Evolutionary conservation across 306 rosid genomes (phyloP).

Genomic region (Prunus fruticosa): DNA sequence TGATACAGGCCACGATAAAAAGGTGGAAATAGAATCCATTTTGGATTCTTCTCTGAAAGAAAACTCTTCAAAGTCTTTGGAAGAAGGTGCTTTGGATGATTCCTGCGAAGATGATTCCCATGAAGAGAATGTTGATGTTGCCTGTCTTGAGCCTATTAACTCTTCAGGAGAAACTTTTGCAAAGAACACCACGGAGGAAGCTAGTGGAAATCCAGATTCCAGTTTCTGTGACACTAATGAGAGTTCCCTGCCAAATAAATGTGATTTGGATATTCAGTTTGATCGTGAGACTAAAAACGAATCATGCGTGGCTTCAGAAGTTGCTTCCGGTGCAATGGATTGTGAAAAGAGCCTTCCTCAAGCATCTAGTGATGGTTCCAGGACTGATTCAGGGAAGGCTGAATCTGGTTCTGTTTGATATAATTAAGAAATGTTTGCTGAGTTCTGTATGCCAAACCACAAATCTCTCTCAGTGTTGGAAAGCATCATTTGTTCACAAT

Average conservation of each 20-base stretch:
- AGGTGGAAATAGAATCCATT: conserved; percentile 19
- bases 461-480: conserved; percentile 21
- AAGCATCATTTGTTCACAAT: conserved; percentile 33
- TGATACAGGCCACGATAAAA: conserved; percentile 20
- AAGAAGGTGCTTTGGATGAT: conserved; percentile 33
- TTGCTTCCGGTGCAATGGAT: conserved; percentile 34
- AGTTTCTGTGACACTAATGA: conserved; percentile 28
- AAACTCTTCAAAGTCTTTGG: conserved; percentile 19
- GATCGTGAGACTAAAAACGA: conserved; percentile 17
- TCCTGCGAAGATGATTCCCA: conserved; percentile 26
- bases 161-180: conserved; percentile 25
- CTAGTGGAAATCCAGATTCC: conserved; percentile 30
- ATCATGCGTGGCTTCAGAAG: conserved; percentile 26
- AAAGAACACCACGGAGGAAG: conserved; percentile 25
- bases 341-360: conserved; percentile 31
- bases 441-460: conserved; percentile 10
- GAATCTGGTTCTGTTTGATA: conserved; percentile 35
- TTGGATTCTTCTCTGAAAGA: conserved; percentile 28
- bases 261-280: conserved; percentile 36
- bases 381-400: conserved; percentile 28
- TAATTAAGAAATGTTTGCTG: conserved; percentile 15
- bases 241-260: conserved; percentile 27
- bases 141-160: conserved; percentile 35
- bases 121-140: conserved; percentile 22
- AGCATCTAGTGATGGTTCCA: conserved; percentile 38